A percentile compares a stretch with the other conserved stretches of the same genome.
These are phyloP conservation scores for Talaromyces sp. DNA, from an alignment of 2,329 filamentous ascomycete species.

Conservation along the genomic window DNA sequence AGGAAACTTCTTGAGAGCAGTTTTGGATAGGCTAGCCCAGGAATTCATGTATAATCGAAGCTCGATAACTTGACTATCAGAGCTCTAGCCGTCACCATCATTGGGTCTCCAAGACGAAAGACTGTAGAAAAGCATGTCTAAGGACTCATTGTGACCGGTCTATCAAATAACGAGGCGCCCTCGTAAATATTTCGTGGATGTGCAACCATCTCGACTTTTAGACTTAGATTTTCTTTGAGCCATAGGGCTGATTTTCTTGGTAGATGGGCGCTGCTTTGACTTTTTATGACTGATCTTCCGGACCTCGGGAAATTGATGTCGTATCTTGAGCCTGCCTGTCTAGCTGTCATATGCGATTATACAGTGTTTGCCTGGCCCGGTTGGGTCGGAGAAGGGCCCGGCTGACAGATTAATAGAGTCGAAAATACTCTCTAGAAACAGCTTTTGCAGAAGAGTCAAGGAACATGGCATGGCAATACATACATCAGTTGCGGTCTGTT, in stretches of 20 bases:
- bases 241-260: not conserved
- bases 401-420: conserved; percentile 3
- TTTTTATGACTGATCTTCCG: conserved; percentile 7
- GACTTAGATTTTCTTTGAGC: conserved; percentile 2
- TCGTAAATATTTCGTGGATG: conserved; percentile 10
- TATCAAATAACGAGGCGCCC: conserved; percentile 8
- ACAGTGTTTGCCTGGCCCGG: not conserved
- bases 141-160: conserved; percentile 1
- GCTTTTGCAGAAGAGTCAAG: conserved; percentile 6
- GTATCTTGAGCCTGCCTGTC: not conserved
- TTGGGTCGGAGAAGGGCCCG: not conserved
- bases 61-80: not conserved
- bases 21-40: conserved; percentile 10
- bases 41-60: conserved; percentile 5
- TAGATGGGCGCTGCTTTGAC: conserved; percentile 9
- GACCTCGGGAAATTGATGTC: not conserved
- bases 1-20: conserved; percentile 1
- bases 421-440: conserved; percentile 7
- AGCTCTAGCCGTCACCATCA: not conserved
- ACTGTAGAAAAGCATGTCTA: conserved; percentile 9
- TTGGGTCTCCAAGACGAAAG: conserved; percentile 2
- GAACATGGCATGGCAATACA: conserved; percentile 8
- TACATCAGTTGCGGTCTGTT: conserved; percentile 12
- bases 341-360: not conserved
- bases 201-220: conserved; percentile 1